Evolutionary conservation across 148 eudicot genomes (phyloP), one percentile per base, ranked within the genome.

Genomic region (Rheum nobile): DNA sequence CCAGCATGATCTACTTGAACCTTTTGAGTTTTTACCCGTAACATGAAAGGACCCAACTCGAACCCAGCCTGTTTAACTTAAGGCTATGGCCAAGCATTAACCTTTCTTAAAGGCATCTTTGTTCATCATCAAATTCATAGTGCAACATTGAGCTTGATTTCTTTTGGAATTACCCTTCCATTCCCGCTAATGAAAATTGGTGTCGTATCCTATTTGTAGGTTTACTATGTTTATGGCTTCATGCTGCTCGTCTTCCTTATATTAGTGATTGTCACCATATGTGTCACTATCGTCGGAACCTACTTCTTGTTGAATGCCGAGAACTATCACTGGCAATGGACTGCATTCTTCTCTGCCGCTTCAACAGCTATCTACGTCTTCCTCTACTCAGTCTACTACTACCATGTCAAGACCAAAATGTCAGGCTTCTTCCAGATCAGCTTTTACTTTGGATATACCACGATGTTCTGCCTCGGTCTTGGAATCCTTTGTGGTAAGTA

Each of bases 221-320:
- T 95, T 70, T 95, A 95, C 85, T 95, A 91, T 80, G 97, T 91
- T 19, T 91, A 91, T 48, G 97, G 97, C 67, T 91, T 91, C 85
- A 91, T 91, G 98, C 88, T 95, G 32, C 89, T 95, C 41, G 98
- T 95, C 41, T 95, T 95, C 75, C 61, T 95, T 77, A 95, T 95
- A 79, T 91, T 95, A 75, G 74, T 91, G 24, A 87, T 95, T 39
- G 98, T 95, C 47, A 91, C 97, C 12, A 91, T 91, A 37, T 95
- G 98, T 76, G 98, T 95, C 77, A 95, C 98, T 1, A 95, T 95
- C 61, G 98, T 95, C 71, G 98, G 98, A 44, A 88, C 98, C 69
- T 95, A 95, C 83, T 95, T 95, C 90, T 83, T 95, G 87, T 83
- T 95, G 72, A 95, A 95, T 85, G 98, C 98, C 4, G 98, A 95